Evolutionary conservation across 2,329 filamentous ascomycete genomes (phyloP).

Genomic region (Neurospora sp.): DNA sequence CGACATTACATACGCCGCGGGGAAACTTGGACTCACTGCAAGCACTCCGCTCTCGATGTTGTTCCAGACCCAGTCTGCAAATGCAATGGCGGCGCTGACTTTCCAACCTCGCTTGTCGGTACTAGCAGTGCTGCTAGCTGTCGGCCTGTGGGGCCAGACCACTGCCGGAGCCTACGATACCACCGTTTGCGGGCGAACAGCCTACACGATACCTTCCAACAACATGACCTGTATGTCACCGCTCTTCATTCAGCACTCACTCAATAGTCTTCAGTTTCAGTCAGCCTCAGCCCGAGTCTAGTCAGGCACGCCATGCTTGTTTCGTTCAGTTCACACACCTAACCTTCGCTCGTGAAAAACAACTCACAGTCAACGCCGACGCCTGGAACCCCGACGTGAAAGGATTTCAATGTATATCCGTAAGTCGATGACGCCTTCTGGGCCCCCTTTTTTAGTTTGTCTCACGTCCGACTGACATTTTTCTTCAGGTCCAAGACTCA

Average conservation of each 20-base stretch:
- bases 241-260: background rate
- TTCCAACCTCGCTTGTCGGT: background rate
- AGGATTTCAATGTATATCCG: slow-evolving; percentile 23
- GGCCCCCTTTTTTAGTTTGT: background rate
- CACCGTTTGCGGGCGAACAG: slow-evolving; percentile 20
- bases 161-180: slow-evolving; percentile 18
- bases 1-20: background rate
- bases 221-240: slow-evolving; percentile 18
- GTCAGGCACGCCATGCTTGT: background rate
- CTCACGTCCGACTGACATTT: background rate
- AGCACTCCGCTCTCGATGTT: background rate
- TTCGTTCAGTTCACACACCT: background rate
- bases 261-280: background rate
- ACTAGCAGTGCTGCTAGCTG: slow-evolving; percentile 1
- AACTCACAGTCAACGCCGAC: slow-evolving; percentile 19
- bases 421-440: slow-evolving; percentile 11
- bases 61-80: background rate
- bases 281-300: background rate
- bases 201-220: slow-evolving; percentile 16
- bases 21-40: background rate
- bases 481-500: slow-evolving; percentile 17
- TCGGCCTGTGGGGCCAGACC: slow-evolving; percentile 8
- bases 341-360: slow-evolving; percentile 1
- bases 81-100: background rate
- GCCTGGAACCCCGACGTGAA: slow-evolving; percentile 22